Percentiles rank a stretch among this genome's conserved stretches.
Evolutionary conservation across 768 basidiomycete species (phyloP).

Genomic region (Serpula lacrymans): DNA sequence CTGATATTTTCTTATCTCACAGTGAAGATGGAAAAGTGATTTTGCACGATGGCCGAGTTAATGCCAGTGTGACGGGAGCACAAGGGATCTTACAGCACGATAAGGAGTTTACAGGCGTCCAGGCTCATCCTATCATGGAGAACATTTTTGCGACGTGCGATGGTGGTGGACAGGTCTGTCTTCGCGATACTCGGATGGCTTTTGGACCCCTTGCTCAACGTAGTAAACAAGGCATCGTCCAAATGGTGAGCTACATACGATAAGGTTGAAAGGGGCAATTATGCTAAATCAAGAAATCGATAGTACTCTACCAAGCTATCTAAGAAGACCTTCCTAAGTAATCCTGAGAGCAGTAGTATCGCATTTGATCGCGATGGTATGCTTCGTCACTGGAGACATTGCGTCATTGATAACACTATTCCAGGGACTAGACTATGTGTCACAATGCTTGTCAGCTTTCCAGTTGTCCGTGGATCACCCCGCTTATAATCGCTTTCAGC

Average conservation of each 20-base stretch:
- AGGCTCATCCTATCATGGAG: conserved; percentile 66
- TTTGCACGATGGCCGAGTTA: conserved; percentile 55
- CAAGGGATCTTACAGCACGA: conserved; percentile 51
- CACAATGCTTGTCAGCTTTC: conserved; percentile 55
- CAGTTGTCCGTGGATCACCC: not conserved
- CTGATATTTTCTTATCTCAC: not conserved
- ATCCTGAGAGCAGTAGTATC: conserved; percentile 68
- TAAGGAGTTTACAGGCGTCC: conserved; percentile 59
- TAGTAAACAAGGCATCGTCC: conserved; percentile 52
- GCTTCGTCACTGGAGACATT: conserved; percentile 12
- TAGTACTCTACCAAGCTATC: conserved; percentile 48
- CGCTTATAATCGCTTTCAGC: conserved; percentile 33
- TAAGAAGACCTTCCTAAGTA: conserved; percentile 42
- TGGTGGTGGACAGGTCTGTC: conserved; percentile 51
- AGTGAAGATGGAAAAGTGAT: conserved; percentile 73
- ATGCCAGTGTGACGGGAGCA: conserved; percentile 31
- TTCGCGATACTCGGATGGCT: conserved; percentile 72
- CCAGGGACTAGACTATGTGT: conserved; percentile 62
- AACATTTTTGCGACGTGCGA: conserved; percentile 70
- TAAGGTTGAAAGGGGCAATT: not conserved
- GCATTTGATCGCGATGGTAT: conserved; percentile 66
- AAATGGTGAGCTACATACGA: conserved; percentile 35
- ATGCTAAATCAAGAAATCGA: conserved; percentile 36
- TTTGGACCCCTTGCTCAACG: conserved; percentile 52
- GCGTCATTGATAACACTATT: conserved; percentile 3